A percentile compares a stretch with the other conserved stretches of the same genome.
Conservation (phyloP, 495 filamentous ascomycete genomes). For the Penicillium robsamsonii region DNA sequence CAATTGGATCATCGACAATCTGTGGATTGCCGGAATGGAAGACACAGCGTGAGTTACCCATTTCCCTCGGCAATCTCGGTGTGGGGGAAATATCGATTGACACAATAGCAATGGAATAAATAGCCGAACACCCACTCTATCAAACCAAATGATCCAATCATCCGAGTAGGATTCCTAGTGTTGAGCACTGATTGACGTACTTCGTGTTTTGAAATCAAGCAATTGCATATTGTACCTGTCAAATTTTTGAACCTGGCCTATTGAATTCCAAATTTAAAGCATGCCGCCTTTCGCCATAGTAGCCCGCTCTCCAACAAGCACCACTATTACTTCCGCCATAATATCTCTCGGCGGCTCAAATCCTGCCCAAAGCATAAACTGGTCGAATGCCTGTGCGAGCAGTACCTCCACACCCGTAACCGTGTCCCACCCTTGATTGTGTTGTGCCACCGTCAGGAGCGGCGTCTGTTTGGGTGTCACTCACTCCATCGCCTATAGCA, state of each 20-base stretch:
- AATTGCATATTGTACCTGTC: background rate
- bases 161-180: background rate
- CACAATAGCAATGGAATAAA: background rate
- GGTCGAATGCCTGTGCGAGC: constrained; percentile 67
- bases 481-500: too few relatives aligned
- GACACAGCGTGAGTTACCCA: background rate
- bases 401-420: constrained; percentile 70
- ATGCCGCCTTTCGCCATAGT: constrained; percentile 2
- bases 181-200: background rate
- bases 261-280: background rate
- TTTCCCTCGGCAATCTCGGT: background rate
- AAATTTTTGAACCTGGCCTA: background rate
- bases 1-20: constrained; percentile 11
- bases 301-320: constrained; percentile 11
- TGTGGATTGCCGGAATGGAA: constrained; percentile 12
- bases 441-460: constrained; percentile 47
- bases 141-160: background rate
- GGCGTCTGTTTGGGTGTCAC: constrained; percentile 45
- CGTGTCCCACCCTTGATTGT: constrained; percentile 58
- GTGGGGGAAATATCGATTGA: background rate
- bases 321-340: constrained; percentile 16
- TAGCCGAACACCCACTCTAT: background rate
- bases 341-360: constrained; percentile 24
- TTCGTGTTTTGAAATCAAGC: background rate
- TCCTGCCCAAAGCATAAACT: constrained; percentile 69